Percentiles rank a stretch among this genome's conserved stretches.
Evolutionary conservation across 257 asterid genomes (phyloP).

Genomic region (Przewalskia tangutica): DNA sequence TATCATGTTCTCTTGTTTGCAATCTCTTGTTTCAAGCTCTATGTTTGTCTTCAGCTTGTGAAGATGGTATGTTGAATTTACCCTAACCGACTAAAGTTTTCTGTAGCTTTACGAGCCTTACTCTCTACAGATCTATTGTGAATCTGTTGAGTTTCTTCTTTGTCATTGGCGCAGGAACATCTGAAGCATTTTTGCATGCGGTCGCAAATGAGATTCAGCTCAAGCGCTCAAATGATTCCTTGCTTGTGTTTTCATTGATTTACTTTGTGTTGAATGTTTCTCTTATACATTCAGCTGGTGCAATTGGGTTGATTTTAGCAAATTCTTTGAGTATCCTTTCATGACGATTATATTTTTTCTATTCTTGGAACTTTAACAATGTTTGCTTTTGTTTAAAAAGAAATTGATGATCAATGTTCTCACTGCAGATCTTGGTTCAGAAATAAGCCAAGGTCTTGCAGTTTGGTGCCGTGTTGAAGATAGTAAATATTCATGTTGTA

Average conservation of each 20-base stretch:
- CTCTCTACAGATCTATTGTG: not conserved
- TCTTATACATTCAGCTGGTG: constrained; percentile 78
- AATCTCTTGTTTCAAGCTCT: too few species aligned
- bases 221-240: constrained; percentile 63
- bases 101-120: not conserved
- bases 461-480: not conserved
- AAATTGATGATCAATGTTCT: not conserved
- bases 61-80: not conserved
- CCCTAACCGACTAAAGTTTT: not conserved
- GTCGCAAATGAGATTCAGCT: constrained; percentile 80
- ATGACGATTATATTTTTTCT: not conserved
- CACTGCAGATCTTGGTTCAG: not conserved
- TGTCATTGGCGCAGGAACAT: constrained; percentile 48
- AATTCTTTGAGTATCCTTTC: constrained; percentile 93
- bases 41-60: not conserved
- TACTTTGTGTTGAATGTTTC: constrained; percentile 59
- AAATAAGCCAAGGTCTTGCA: not conserved
- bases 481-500: not conserved
- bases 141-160: not conserved
- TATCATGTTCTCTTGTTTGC: too few species aligned
- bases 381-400: not conserved
- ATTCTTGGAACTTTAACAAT: not conserved
- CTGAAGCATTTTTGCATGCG: constrained; percentile 97
- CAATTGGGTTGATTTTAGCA: constrained; percentile 78
- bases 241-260: constrained; percentile 63